phyloP scores from a whole-genome alignment of 2,329 filamentous ascomycete genomes.

The Pyricularia pennisetigena region DNA sequence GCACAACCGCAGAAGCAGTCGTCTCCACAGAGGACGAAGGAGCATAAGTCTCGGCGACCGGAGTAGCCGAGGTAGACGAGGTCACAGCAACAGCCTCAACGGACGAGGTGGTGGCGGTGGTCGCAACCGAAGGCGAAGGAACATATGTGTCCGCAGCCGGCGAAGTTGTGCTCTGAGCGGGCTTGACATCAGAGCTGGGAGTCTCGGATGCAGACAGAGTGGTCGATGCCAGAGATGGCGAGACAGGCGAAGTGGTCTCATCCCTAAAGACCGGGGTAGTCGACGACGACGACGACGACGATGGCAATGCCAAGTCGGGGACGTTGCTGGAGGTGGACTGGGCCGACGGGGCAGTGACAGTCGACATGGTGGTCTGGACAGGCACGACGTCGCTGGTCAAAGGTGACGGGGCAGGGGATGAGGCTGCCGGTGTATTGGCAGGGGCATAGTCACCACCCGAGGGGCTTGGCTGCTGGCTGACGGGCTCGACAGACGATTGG shows the following conservation, averaged over 20 bases:
- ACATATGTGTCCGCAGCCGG: not conserved
- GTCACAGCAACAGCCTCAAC: no score
- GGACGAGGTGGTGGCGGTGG: no score
- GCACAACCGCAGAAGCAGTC: not conserved
- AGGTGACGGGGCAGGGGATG: not conserved
- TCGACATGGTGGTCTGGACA: not conserved
- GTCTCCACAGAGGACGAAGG: not conserved
- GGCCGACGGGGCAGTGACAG: not conserved
- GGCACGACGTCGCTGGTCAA: not conserved
- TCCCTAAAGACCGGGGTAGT: no score
- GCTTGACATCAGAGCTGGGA: not conserved
- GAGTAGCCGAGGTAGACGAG: no score
- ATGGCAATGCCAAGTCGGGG: not conserved
- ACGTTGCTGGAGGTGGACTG: not conserved
- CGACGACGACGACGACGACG: not conserved
- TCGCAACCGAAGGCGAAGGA: not conserved
- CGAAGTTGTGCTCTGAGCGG: not conserved
- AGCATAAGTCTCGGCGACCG: no score
- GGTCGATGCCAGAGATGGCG: no score
- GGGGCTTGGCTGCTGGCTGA: not conserved
- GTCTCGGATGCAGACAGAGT: not conserved
- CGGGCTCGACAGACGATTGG: not conserved
- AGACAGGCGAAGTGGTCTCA: no score
- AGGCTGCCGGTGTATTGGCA: not conserved
- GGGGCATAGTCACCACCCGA: not conserved